A percentile compares a stretch with the other conserved stretches of the same genome.
phyloP scores from a whole-genome alignment of 2,329 filamentous ascomycete species.

The Aspergillus alliaceus region DNA sequence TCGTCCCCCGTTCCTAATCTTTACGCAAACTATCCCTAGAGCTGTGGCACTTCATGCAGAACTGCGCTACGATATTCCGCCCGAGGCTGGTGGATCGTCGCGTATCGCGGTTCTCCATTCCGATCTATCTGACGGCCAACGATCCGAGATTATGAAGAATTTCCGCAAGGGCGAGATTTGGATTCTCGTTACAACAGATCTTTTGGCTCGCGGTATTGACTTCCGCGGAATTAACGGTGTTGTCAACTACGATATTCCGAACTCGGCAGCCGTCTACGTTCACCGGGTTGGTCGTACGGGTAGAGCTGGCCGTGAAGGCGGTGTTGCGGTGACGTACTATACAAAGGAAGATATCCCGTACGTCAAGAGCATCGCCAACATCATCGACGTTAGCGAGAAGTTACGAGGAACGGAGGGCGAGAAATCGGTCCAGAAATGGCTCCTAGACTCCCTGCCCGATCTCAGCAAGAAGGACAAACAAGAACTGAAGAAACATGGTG shows the following conservation, averaged over 20 bases:
- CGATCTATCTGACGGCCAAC: constrained; percentile 72
- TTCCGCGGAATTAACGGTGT: constrained; percentile 95
- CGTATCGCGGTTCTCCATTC: constrained; percentile 90
- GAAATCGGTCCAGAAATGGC: constrained; percentile 73
- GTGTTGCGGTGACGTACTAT: constrained; percentile 89
- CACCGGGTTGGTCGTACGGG: constrained; percentile 92
- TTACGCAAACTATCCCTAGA: constrained; percentile 92
- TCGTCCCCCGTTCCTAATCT: constrained; percentile 87
- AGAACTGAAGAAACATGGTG: constrained; percentile 76
- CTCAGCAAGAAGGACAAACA: constrained; percentile 82
- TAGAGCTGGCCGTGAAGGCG: constrained; percentile 80
- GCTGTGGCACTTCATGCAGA: constrained; percentile 86
- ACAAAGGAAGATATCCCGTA: constrained; percentile 91
- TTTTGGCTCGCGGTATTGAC: constrained; percentile 88
- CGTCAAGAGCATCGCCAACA: constrained; percentile 88
- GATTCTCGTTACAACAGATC: constrained; percentile 94
- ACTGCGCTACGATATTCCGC: constrained; percentile 89
- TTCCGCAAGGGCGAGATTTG: constrained; percentile 93
- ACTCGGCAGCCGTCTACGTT: constrained; percentile 85
- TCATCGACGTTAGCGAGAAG: constrained; percentile 81
- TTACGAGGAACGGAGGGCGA: constrained; percentile 56
- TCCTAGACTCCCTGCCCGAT: constrained; percentile 81
- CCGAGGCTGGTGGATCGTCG: constrained; percentile 78
- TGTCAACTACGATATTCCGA: constrained; percentile 95
- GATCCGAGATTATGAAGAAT: constrained; percentile 78